These are phyloP conservation scores for Penicillium argentinense DNA, from an alignment of 495 filamentous ascomycete species.

Conservation along the genomic window DNA sequence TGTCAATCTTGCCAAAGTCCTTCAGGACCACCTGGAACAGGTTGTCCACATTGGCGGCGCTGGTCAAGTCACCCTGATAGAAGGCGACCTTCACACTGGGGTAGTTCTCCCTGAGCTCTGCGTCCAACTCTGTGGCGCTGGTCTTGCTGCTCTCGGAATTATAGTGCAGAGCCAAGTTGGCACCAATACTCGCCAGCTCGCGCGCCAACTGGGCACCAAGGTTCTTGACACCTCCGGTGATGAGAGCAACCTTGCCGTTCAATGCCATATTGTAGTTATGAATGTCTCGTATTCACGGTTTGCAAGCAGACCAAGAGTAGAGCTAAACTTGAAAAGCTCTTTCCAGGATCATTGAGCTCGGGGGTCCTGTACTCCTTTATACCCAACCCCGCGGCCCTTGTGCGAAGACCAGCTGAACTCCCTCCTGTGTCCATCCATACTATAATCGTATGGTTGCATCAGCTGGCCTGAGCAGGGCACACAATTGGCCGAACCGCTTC, in stretches of 20 bases:
- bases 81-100: constrained; percentile 25
- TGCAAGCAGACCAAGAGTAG: background rate
- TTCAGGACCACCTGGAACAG: constrained; percentile 29
- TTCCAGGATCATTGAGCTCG: background rate
- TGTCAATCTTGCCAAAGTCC: constrained; percentile 50
- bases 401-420: background rate
- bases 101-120: constrained; percentile 27
- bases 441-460: background rate
- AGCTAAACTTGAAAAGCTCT: background rate
- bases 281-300: background rate
- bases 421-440: background rate
- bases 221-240: constrained; percentile 46
- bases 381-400: background rate
- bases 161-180: constrained; percentile 35
- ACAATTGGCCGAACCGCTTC: background rate
- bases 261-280: constrained; percentile 31
- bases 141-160: constrained; percentile 31
- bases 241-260: constrained; percentile 44
- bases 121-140: constrained; percentile 28
- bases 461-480: background rate
- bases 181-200: constrained; percentile 26
- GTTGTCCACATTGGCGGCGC: constrained; percentile 26
- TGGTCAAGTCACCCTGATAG: constrained; percentile 34
- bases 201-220: constrained; percentile 35
- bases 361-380: background rate